phyloP scores from a whole-genome alignment of 441 rosid species.

The Bocquillonia castaneifolia region DNA sequence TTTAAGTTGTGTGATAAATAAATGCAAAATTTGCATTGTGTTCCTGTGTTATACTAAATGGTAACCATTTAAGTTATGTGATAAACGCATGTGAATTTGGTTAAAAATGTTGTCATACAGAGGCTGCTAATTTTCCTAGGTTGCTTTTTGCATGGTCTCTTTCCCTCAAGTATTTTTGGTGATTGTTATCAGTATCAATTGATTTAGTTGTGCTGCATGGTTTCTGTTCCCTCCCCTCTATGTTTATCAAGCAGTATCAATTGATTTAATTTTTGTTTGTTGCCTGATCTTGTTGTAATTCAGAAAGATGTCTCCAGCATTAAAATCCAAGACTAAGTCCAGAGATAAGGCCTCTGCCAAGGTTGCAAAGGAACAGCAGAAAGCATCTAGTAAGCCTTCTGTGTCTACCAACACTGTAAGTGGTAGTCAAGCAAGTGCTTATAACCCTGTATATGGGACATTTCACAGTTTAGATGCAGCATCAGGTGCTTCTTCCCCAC shows the following conservation, averaged over 20 bases:
- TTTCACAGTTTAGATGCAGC: slow-evolving; percentile 59
- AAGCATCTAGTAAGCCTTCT: slow-evolving; percentile 39
- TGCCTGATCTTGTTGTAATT: slow-evolving; percentile 17
- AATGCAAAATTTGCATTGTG: too few relatives aligned
- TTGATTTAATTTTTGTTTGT: slow-evolving; percentile 1
- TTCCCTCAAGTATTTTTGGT: not conserved
- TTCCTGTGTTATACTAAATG: too few relatives aligned
- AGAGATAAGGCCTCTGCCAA: slow-evolving; percentile 46
- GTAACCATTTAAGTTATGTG: not conserved
- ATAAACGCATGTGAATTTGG: too few relatives aligned
- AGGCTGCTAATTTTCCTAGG: not conserved
- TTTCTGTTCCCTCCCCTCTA: not conserved
- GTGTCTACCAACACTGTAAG: slow-evolving; percentile 38
- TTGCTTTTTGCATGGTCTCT: not conserved
- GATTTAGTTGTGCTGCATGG: not conserved
- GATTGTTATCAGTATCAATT: not conserved
- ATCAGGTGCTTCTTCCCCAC: slow-evolving; percentile 35
- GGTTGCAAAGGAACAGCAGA: slow-evolving; percentile 46
- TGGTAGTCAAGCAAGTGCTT: slow-evolving; percentile 53
- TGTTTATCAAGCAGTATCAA: not conserved
- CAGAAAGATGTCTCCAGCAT: slow-evolving; percentile 56
- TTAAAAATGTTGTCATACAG: too few relatives aligned
- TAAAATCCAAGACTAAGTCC: slow-evolving; percentile 43
- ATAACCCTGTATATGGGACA: slow-evolving; percentile 59
- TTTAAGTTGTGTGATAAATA: too few relatives aligned